These are phyloP conservation scores for Pyrus communis DNA, from an alignment of 306 rosid genomes.

Conservation along the genomic window DNA sequence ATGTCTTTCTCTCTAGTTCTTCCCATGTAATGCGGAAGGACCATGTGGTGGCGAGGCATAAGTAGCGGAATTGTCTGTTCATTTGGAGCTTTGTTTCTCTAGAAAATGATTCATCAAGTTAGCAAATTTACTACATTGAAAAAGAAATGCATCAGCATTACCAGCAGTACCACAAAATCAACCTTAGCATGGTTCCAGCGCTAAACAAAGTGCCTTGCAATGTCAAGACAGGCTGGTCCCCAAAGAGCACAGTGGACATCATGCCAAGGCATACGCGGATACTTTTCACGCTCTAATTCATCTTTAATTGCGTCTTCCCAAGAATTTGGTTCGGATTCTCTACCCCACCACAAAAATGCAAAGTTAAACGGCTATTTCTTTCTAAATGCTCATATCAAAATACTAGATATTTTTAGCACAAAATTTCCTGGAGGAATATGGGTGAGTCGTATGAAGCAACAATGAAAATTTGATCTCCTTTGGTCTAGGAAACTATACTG, in stretches of 20 bases:
- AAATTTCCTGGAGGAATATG: background rate
- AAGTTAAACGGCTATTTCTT: background rate
- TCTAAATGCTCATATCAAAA: too few species aligned
- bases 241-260: slow-evolving; percentile 48
- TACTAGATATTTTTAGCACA: too few species aligned
- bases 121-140: background rate
- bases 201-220: slow-evolving; percentile 47
- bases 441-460: background rate
- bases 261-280: slow-evolving; percentile 55
- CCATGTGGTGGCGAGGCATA: slow-evolving; percentile 49
- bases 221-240: slow-evolving; percentile 47
- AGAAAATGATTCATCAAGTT: background rate
- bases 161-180: background rate
- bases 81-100: slow-evolving; percentile 45
- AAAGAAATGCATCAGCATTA: background rate
- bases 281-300: slow-evolving; percentile 38
- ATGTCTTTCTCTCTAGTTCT: slow-evolving; percentile 24
- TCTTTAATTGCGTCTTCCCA: slow-evolving; percentile 46
- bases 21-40: slow-evolving; percentile 46
- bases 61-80: slow-evolving; percentile 41
- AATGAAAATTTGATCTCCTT: background rate
- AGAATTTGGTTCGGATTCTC: slow-evolving; percentile 58
- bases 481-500: background rate
- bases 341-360: background rate
- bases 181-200: slow-evolving; percentile 60